A percentile compares a stretch with the other conserved stretches of the same genome.
phyloP scores from a whole-genome alignment of 768 basidiomycete species.

The Galerina marginata region DNA sequence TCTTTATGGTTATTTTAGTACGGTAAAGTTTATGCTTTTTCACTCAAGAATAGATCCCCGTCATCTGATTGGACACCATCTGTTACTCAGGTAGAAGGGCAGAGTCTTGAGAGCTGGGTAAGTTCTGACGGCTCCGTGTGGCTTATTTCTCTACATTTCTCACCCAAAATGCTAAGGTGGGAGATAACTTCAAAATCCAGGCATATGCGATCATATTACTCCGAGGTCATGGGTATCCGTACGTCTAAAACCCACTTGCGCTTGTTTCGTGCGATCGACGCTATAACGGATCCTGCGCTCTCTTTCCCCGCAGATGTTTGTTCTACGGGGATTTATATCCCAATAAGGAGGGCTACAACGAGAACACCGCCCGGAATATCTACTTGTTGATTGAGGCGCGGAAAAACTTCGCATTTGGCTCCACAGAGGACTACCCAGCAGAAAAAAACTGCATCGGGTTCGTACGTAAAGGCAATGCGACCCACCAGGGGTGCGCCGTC shows the following conservation, averaged over 20 bases:
- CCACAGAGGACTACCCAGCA: slow-evolving; percentile 61
- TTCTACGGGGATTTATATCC: slow-evolving; percentile 87
- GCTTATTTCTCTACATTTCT: slow-evolving; percentile 14
- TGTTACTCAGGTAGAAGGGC: slow-evolving; percentile 56
- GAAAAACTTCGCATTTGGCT: slow-evolving; percentile 70
- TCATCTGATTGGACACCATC: slow-evolving; percentile 2
- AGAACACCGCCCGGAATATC: slow-evolving; percentile 54
- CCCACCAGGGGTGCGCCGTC: slow-evolving; percentile 69
- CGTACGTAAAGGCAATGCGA: slow-evolving; percentile 64
- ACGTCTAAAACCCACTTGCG: slow-evolving; percentile 32
- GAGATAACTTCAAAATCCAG: slow-evolving; percentile 73
- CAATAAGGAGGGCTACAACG: slow-evolving; percentile 69
- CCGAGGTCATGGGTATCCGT: slow-evolving; percentile 76
- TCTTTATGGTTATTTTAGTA: slow-evolving; percentile 45
- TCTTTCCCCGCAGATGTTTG: slow-evolving; percentile 61
- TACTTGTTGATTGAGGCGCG: slow-evolving; percentile 63
- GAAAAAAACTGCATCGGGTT: slow-evolving; percentile 71
- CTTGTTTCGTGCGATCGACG: slow-evolving; percentile 2
- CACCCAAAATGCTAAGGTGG: slow-evolving; percentile 53
- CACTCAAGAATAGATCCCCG: not conserved
- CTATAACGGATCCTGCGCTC: slow-evolving; percentile 8
- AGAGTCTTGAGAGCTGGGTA: slow-evolving; percentile 86
- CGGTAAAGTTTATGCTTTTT: slow-evolving; percentile 47
- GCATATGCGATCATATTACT: slow-evolving; percentile 84
- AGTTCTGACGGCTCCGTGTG: slow-evolving; percentile 21